Evolutionary conservation across 108 stramenopile genomes (phyloP).

Genomic region (Pseudonitzschia delicatissima): DNA sequence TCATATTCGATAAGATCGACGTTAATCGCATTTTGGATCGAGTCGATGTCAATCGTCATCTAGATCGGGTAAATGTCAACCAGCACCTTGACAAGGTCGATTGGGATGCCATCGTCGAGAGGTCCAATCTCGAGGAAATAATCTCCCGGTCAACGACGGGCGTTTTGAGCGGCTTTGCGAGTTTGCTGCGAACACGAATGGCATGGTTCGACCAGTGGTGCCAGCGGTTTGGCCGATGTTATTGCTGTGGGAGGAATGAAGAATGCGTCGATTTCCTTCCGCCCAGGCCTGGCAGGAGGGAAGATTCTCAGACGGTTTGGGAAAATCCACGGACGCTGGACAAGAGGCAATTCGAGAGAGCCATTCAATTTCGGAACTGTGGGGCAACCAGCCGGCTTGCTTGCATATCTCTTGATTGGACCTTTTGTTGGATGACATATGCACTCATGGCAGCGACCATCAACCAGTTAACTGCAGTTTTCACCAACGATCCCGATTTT

Average conservation of each 20-base stretch:
- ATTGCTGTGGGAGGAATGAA: background rate
- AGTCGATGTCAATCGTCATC: slow-evolving; percentile 7
- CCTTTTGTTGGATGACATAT: slow-evolving; percentile 12
- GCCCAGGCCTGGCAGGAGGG: background rate
- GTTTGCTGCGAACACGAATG: slow-evolving; percentile 21
- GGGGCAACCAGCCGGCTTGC: slow-evolving; percentile 18
- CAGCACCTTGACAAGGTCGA: slow-evolving; percentile 22
- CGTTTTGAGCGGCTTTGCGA: slow-evolving; percentile 20
- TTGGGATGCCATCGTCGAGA: slow-evolving; percentile 15
- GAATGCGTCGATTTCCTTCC: background rate
- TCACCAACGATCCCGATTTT: background rate
- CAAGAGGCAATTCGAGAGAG: background rate
- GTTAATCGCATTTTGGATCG: slow-evolving; percentile 18
- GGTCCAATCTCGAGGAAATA: slow-evolving; percentile 30
- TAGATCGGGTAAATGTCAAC: slow-evolving; percentile 24
- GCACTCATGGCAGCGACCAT: background rate
- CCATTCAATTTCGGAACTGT: slow-evolving; percentile 28
- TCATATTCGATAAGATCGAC: slow-evolving; percentile 17
- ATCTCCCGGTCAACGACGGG: slow-evolving; percentile 32
- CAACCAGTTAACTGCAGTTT: background rate
- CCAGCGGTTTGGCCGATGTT: slow-evolving; percentile 17
- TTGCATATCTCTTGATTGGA: slow-evolving; percentile 8
- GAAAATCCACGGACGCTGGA: background rate
- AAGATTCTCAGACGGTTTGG: background rate
- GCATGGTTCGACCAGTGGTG: slow-evolving; percentile 25